A percentile compares a stretch with the other conserved stretches of the same genome.
Conservation (phyloP, 352 stramenopile genomes). For the Hyaloperonospora arabidopsidis region DNA sequence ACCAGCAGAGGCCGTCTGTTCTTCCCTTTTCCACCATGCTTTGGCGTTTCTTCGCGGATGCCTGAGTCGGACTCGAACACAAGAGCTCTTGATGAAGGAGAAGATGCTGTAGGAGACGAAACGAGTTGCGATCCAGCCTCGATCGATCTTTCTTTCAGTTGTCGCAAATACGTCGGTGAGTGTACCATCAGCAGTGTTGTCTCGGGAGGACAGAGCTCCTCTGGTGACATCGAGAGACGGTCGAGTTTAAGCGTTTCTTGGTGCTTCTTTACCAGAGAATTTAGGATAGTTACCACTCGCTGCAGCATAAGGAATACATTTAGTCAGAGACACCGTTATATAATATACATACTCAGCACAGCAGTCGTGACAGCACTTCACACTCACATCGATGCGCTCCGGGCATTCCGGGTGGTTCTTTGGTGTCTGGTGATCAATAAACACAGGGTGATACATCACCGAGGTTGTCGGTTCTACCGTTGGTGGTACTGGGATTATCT, state of each 20-base stretch:
- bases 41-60: constrained; percentile 38
- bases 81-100: constrained; percentile 36
- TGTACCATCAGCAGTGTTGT: constrained; percentile 77
- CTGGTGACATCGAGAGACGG: constrained; percentile 50
- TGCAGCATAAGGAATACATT: constrained; percentile 19
- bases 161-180: constrained; percentile 68
- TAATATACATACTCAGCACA: constrained; percentile 1
- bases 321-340: constrained; percentile 10
- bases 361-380: constrained; percentile 1
- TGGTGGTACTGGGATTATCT: constrained; percentile 20
- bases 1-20: constrained; percentile 40
- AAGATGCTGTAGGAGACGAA: constrained; percentile 31
- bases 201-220: constrained; percentile 66
- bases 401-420: constrained; percentile 78
- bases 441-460: constrained; percentile 77
- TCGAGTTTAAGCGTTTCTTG: constrained; percentile 64
- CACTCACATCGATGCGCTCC: constrained; percentile 68
- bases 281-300: constrained; percentile 65
- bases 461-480: constrained; percentile 43
- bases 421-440: constrained; percentile 78
- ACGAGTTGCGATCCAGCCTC: constrained; percentile 39
- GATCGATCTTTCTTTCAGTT: constrained; percentile 56
- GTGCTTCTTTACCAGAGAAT: constrained; percentile 53
- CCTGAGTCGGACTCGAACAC: constrained; percentile 77
- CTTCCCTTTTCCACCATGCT: constrained; percentile 24